phyloP scores from a whole-genome alignment of 208 protist genomes.

The Jaenimonas drosophilae region DNA sequence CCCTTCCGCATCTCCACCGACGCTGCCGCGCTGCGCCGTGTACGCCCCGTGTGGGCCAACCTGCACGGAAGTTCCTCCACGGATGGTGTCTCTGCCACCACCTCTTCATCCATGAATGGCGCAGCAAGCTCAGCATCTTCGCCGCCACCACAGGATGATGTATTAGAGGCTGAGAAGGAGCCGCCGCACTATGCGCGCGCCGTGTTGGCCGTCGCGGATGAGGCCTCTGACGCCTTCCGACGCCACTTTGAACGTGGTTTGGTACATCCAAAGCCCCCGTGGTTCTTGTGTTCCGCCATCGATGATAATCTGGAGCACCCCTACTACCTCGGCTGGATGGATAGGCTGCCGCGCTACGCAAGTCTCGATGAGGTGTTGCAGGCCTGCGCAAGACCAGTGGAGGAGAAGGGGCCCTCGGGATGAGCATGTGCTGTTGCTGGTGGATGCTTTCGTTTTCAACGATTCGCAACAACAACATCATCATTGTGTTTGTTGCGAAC shows the following conservation, averaged over 20 bases:
- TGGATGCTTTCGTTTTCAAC: too few relatives aligned
- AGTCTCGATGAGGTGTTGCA: too few relatives aligned
- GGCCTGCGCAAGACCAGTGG: too few relatives aligned
- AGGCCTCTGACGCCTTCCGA: conserved; percentile 18
- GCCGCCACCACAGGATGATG: background rate
- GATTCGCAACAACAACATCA: too few relatives aligned
- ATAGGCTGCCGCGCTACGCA: conserved; percentile 13
- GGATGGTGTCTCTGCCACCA: too few relatives aligned
- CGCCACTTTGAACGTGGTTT: conserved; percentile 26
- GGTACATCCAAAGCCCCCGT: conserved; percentile 65
- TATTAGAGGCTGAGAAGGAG: background rate
- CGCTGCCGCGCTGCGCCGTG: too few relatives aligned
- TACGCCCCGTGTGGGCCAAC: too few relatives aligned
- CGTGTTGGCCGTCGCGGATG: background rate
- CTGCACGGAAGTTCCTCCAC: too few relatives aligned
- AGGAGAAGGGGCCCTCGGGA: too few relatives aligned
- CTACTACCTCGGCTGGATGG: conserved; percentile 45
- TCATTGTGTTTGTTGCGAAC: too few relatives aligned
- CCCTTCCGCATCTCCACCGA: too few relatives aligned
- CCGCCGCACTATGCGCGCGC: background rate
- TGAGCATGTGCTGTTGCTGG: too few relatives aligned
- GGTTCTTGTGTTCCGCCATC: conserved; percentile 35
- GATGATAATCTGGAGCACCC: conserved; percentile 73
- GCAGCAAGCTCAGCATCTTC: background rate
- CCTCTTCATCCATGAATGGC: background rate